Base-by-base conservation (phyloP, 352 stramenopile genomes). In the Peronospora tabacina region DNA sequence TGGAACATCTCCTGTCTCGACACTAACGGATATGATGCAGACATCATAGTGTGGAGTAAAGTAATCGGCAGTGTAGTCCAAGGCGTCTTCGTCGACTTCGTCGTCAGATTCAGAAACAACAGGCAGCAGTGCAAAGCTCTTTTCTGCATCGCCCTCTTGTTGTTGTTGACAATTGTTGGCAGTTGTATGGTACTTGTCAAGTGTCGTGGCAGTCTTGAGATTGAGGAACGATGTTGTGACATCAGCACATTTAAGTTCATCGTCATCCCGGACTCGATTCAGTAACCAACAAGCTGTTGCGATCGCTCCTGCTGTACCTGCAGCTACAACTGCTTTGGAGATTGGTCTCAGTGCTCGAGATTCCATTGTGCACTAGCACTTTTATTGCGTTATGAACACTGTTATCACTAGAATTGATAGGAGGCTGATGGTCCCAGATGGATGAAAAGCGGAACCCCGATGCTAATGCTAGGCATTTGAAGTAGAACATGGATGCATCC, bases 11-110 rank as follows among this genome's bases (percentile, higher is more conserved):
- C 48, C 35, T 22, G 60, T 62, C 42, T 65, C 28, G 17, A 63
- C 53, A 13, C 41, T 55, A 44, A 69, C 50, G 17, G 50, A 58
- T 0, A 66, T 32, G 50, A 69, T 52, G 22, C 51, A 69, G 34
- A 69, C 49, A 50, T 69, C 61, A 15, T 66, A 35, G 10, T 38
- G 40, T 5, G 61, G 50, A 4, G 51, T 55, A 37, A 58, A 69
- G 39, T 47, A 56, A 17, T 58, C 55, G 15, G 26, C 29, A 11
- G 55, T 69, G 36, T 69, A 69, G n/a, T 49, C 55, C 32, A 47
- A 16, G 26, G 44, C 44, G 45, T 61, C 46, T 1, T 62, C 45
- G 7, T 60, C 39, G 7, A 13, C 19, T 20, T 59, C 53, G 5
- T 53, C 44, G 46, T 65, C 50, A 30, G 50, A 52, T 42, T 66